Percentiles rank a stretch among this genome's conserved stretches.
Evolutionary conservation across 179 eudicot genomes (phyloP).

Genomic region (Carnegiea gigantea): DNA sequence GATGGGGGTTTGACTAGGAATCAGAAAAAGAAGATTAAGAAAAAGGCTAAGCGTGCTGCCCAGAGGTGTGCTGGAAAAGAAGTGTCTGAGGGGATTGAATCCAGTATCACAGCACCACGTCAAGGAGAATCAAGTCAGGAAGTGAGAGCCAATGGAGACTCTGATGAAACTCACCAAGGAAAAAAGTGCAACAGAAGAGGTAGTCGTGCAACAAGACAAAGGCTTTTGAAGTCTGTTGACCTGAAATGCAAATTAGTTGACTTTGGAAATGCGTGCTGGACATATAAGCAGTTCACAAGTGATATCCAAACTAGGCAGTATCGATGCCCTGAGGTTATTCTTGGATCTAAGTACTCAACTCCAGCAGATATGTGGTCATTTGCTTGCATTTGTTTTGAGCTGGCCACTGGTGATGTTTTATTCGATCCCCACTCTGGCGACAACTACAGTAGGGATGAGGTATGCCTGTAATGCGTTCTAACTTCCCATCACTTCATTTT

Average conservation of each 20-base stretch:
- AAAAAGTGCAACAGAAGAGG: constrained; percentile 57
- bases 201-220: constrained; percentile 62
- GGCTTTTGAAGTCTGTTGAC: constrained; percentile 71
- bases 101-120: constrained; percentile 43
- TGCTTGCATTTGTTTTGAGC: constrained; percentile 99
- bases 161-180: constrained; percentile 37
- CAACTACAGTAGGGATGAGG: constrained; percentile 92
- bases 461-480: constrained; percentile 29
- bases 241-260: constrained; percentile 86
- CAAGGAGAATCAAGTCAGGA: constrained; percentile 39
- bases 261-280: constrained; percentile 97
- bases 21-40: constrained; percentile 79
- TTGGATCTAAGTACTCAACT: constrained; percentile 87
- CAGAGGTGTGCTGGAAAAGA: constrained; percentile 59
- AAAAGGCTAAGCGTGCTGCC: constrained; percentile 75
- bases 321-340: constrained; percentile 89
- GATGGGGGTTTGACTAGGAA: constrained; percentile 74
- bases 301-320: constrained; percentile 96
- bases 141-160: constrained; percentile 35
- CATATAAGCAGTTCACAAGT: constrained; percentile 83
- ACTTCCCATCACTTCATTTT: not conserved
- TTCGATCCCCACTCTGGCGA: constrained; percentile 96
- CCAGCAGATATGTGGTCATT: constrained; percentile 93
- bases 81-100: constrained; percentile 47
- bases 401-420: constrained; percentile 91